Evolutionary conservation across 108 stramenopile genomes (phyloP), one percentile per base, ranked within the genome.

Genomic region (Nitzschia inconspicua): DNA sequence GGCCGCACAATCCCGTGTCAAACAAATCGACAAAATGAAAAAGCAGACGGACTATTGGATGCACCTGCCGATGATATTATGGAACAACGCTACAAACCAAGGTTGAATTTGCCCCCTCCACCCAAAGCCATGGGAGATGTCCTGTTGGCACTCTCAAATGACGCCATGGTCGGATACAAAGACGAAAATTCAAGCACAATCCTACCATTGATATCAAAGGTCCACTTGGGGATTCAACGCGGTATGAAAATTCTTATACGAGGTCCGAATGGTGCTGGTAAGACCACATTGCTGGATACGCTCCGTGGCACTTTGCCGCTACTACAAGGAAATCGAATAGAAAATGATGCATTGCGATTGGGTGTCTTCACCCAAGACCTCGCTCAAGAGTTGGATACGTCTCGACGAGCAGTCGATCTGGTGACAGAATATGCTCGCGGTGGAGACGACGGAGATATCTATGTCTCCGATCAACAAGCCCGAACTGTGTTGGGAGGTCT

Each of bases 311-410:
- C 64, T 7, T 50, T 91, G 29, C 89, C 87, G 1, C 51, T 89
- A 28, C 82, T 85, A 6, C 23, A 35, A 9, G 92, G 93, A 24
- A 71, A 77, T 36, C 76, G 91, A 20, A 68, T 60, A 19, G 84
- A 84, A 51, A 85, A 91, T 58, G 74, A 73, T 24, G 49, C 61
- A n/a, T 59, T 89, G 23, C 71, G 76, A 27, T 46, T 87, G 13
- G 84, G 91, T 19, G 66, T 75, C 24, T 88, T 91, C 41, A 90
- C 91, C 8, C 94, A 95, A 75, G 96, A 96, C 65, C 42, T 95
- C 48, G 91, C 94, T 2, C 94, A 95, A 63, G 89, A 94, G 59
- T 70, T 93, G 13, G 85, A 89, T 73, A 53, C 72, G 0, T 37
- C 37, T 19, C 72, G 75, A 18, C 78, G 83, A 10, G 88, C 88